These are phyloP conservation scores for Massariosphaeria phaeospora DNA, from an alignment of 495 filamentous ascomycete species.

Conservation along the genomic window DNA sequence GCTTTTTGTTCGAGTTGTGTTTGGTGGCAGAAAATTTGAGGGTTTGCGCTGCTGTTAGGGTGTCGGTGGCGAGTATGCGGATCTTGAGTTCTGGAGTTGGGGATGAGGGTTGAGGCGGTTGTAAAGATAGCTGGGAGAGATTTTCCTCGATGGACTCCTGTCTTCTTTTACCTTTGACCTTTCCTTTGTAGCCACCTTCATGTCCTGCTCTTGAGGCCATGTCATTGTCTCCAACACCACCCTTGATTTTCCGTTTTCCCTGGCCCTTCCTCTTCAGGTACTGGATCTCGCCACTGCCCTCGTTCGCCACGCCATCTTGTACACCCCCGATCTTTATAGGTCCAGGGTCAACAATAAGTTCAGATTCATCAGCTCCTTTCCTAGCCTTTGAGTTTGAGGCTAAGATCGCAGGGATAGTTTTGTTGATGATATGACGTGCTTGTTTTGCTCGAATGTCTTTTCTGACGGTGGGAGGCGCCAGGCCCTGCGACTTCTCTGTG, in stretches of 20 bases:
- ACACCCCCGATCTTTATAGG: not conserved
- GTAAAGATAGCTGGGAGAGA: not conserved
- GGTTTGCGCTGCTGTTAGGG: slow-evolving; percentile 44
- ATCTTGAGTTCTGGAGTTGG: slow-evolving; percentile 32
- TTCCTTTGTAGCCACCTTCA: not conserved
- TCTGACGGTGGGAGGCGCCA: slow-evolving; percentile 20
- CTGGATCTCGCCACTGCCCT: not conserved
- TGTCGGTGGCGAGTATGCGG: slow-evolving; percentile 44
- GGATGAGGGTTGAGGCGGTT: not conserved
- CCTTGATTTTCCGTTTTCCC: slow-evolving; percentile 22
- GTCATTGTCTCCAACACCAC: slow-evolving; percentile 2
- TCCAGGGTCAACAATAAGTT: slow-evolving; percentile 46
- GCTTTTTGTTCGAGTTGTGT: slow-evolving; percentile 1
- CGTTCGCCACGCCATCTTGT: not conserved
- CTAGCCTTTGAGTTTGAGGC: slow-evolving; percentile 46
- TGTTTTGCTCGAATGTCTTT: slow-evolving; percentile 46
- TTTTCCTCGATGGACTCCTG: not conserved
- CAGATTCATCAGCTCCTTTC: slow-evolving; percentile 46
- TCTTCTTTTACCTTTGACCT: slow-evolving; percentile 8
- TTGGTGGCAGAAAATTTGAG: slow-evolving; percentile 26
- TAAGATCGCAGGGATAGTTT: slow-evolving; percentile 49
- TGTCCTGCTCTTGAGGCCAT: not conserved
- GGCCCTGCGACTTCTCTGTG: slow-evolving; percentile 24
- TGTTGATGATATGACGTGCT: slow-evolving; percentile 50
- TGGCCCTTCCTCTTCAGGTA: slow-evolving; percentile 25